Percentiles rank a stretch among this genome's conserved stretches.
These are phyloP conservation scores for Claviceps purpurea DNA, from an alignment of 2,329 filamentous ascomycete species.

Conservation along the genomic window DNA sequence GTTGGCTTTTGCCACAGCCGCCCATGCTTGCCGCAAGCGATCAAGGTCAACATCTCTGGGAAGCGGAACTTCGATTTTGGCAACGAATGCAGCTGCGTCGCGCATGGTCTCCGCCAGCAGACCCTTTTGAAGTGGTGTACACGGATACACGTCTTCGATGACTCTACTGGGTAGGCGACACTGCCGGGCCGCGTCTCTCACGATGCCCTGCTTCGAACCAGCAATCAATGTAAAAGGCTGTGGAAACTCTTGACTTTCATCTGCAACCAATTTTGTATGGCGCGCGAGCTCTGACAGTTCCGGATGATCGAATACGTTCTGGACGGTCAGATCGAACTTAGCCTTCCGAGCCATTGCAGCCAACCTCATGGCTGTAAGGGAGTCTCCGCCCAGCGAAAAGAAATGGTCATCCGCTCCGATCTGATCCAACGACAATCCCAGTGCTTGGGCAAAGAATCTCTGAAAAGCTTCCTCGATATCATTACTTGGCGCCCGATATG, in stretches of 20 bases:
- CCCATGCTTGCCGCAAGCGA: background rate
- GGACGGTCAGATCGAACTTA: background rate
- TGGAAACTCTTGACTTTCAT: background rate
- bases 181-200: background rate
- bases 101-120: background rate
- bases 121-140: background rate
- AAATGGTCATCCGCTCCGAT: background rate
- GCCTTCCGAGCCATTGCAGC: background rate
- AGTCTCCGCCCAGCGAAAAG: conserved; percentile 1
- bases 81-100: background rate
- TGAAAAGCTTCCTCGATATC: background rate
- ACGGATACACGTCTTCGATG: background rate
- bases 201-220: background rate
- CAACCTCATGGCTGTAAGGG: background rate
- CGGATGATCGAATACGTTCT: background rate
- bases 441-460: background rate
- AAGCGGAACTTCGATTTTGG: background rate
- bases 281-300: background rate
- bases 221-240: background rate
- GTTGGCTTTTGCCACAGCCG: background rate
- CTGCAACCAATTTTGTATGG: background rate
- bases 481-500: background rate
- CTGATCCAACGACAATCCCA: background rate
- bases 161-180: background rate
- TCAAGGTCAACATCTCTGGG: background rate